Base-by-base conservation (phyloP, 208 protist genomes). In the Acanthamoeba triangularis region DNA sequence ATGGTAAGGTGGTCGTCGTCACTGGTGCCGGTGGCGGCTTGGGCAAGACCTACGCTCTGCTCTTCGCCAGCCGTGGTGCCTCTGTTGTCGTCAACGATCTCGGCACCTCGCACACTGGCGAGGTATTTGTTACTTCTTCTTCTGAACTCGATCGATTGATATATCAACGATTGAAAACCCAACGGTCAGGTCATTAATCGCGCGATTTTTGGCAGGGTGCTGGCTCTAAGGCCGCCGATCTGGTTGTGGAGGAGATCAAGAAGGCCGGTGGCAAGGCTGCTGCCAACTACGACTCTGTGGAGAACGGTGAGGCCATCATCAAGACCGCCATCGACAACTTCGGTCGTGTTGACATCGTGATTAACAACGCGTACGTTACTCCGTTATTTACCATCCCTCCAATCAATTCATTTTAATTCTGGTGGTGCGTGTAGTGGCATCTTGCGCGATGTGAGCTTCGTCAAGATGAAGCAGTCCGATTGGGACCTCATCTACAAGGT, bases 51-150 rank as follows among this genome's bases (percentile, higher is more conserved):
- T 97, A 98, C 92, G 97, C 97, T 14, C 92, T 97, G 23, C 47
- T 88, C 20, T 97, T 98, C 91, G 97, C 97, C 1, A 67, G 33
- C 30, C 78, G 96, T 44, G 97, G 97, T 35, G 97, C 97, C 35
- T 63, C 88, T 37, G 97, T 98, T 30, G 97, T 97, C 16, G 96
- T 98, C 28, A 98, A 98, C 93, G 97, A 98, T 94, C 82, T 98
- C 8, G 96, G 96, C 90, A 88, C 74, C 65, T 94, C 95, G 4
- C 35, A 72, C 23, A 94, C 49, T 20, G 97, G 96, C 91, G 72
- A 65, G 61, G 67, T 63, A 54, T 35, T 2, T 49, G 18, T 28
- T 95, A 41, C 33, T 37, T 76, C 13, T 59, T 11, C 18, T 18
- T 95, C 20, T 16, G 14, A 6, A 11, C 28, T 67, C 18, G 18